Conservation (phyloP, 2,329 filamentous ascomycete species). For the Aurifilum marmelostoma region DNA sequence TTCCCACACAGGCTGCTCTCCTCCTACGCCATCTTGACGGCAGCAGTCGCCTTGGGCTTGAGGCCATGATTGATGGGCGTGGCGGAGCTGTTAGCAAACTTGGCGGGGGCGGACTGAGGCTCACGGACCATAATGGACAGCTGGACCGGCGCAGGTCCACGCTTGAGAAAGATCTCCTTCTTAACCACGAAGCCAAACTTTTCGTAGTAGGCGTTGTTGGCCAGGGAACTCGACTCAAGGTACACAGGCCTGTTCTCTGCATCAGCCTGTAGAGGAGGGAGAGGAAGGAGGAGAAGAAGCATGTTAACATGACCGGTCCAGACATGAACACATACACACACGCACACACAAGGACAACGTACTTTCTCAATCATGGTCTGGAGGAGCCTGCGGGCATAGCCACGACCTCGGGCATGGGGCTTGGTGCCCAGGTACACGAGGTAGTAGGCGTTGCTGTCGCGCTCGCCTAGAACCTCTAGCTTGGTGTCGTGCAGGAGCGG, state of each 20-base stretch:
- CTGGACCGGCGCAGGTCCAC: slow-evolving; percentile 61
- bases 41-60: slow-evolving; percentile 40
- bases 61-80: slow-evolving; percentile 39
- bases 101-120: slow-evolving; percentile 49
- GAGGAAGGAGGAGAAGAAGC: neutral
- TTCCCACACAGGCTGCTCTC: slow-evolving; percentile 23
- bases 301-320: neutral
- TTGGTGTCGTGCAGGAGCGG: slow-evolving; percentile 76
- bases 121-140: slow-evolving; percentile 84
- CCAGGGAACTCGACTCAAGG: slow-evolving; percentile 73
- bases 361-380: slow-evolving; percentile 68
- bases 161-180: slow-evolving; percentile 64
- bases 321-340: neutral
- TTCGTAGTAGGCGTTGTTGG: slow-evolving; percentile 72
- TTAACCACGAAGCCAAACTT: slow-evolving; percentile 73
- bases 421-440: slow-evolving; percentile 83
- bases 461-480: slow-evolving; percentile 66
- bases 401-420: slow-evolving; percentile 69
- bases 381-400: slow-evolving; percentile 73
- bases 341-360: slow-evolving; percentile 31
- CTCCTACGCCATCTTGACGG: slow-evolving; percentile 33
- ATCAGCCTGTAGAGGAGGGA: slow-evolving; percentile 59
- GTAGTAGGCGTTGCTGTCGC: slow-evolving; percentile 74
- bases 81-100: slow-evolving; percentile 36
- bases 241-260: slow-evolving; percentile 70